Base-by-base conservation (phyloP, 2,329 filamentous ascomycete species). In the Alternaria angustiovoidea region DNA sequence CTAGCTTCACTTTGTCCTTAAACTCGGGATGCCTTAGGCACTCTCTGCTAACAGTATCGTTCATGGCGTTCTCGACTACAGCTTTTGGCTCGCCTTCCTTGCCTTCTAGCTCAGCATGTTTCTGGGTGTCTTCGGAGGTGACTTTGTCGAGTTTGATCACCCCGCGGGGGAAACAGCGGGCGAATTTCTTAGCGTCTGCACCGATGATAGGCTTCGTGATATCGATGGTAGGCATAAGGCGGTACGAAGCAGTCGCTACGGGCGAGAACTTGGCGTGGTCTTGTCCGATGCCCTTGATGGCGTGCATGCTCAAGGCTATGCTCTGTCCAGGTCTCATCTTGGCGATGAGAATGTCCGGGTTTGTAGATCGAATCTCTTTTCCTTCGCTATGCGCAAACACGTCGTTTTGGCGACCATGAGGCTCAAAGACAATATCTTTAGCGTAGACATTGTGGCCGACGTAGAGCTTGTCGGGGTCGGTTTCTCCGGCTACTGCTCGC, bases 261-360 rank as follows among this genome's bases (percentile, higher is more conserved):
- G 95, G 95, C 0, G 93, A 97, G 83, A 95, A 99, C 81, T 99
- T 99, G 70, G 95, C 91, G 79, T 99, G 95, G 80, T 99, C 95
- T 65, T 90, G 88, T 48, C 95, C 95, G 68, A 96, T 89, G 62
- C 96, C 95, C 82, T 97, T 96, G 81, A 96, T 89, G 82, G 94
- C 95, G 83, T 98, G 94, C 86, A 96, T 91, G 68, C 91, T 89
- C 63, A 97, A 84, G 73, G 92, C 86, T 72, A 99, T 92, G 70
- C 88, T 87, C 83, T 99, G 96, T 5, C 91, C 91, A 0, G 96
- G 95, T 28, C 95, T 89, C 79, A 99, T 83, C 83, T 99, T 99
- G 62, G 93, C 93, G 75, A 99, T 89, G 57, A 99, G 83, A 64
- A 99, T 97, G 75, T 97, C 91, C 2, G 94, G 94, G 80, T 98